phyloP scores from a whole-genome alignment of 495 filamentous ascomycete genomes.

The Xylaria palmicola region DNA sequence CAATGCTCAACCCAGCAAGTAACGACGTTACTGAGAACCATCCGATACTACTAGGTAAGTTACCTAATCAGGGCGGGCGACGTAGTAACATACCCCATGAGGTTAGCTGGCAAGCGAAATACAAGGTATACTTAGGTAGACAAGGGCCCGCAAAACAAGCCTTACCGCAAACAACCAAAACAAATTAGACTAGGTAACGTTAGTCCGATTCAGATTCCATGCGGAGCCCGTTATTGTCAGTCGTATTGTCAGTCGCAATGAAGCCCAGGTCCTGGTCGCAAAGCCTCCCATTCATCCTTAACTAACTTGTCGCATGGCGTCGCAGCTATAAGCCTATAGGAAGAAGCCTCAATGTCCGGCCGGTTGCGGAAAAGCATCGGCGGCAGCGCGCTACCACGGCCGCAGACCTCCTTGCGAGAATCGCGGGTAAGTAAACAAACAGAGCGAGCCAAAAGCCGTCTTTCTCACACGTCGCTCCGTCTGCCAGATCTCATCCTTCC shows the following conservation, averaged over 20 bases:
- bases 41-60: no score
- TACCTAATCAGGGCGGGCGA: no score
- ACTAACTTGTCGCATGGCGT: not conserved
- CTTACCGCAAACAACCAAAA: constrained; percentile 18
- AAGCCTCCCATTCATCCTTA: not conserved
- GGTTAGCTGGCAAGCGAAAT: not conserved
- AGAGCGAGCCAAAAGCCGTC: not conserved
- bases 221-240: no score
- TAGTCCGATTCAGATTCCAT: no score
- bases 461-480: not conserved
- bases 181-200: constrained; percentile 8
- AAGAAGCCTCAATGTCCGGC: constrained; percentile 20
- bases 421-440: constrained; percentile 45
- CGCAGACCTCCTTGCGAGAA: constrained; percentile 30
- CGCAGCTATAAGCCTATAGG: not conserved
- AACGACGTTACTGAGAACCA: no score
- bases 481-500: constrained; percentile 34
- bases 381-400: constrained; percentile 29
- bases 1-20: no score
- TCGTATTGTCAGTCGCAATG: not conserved
- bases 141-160: not conserved
- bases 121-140: not conserved
- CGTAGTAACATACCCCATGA: not conserved
- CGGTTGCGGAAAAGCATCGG: constrained; percentile 39
- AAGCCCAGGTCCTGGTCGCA: not conserved